phyloP scores from a whole-genome alignment of 805 yeast genomes.

The Candida incommunis region DNA sequence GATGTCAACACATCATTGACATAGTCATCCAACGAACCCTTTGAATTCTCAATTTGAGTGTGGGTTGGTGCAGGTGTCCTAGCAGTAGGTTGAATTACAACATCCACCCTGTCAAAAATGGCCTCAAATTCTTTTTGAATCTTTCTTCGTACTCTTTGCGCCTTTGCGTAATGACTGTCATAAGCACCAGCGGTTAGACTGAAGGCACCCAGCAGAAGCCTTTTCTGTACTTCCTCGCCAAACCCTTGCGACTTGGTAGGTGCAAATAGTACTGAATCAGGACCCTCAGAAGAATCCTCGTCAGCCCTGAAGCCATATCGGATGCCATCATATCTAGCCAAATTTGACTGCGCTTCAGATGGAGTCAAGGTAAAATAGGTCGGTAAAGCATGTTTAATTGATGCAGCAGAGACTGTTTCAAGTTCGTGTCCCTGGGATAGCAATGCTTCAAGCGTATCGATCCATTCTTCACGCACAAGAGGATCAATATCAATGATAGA shows the following conservation, averaged over 20 bases:
- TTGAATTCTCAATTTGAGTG: conserved; percentile 25
- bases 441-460: conserved; percentile 29
- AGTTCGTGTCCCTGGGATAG: conserved; percentile 37
- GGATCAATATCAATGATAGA: conserved; percentile 41
- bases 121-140: conserved; percentile 53
- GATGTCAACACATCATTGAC: conserved; percentile 76
- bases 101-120: conserved; percentile 53
- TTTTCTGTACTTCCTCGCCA: conserved; percentile 70
- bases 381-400: conserved; percentile 51
- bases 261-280: conserved; percentile 29
- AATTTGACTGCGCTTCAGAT: conserved; percentile 87
- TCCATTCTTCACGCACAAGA: conserved; percentile 35
- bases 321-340: conserved; percentile 81
- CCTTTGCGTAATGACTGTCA: conserved; percentile 60
- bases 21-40: conserved; percentile 44
- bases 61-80: conserved; percentile 40
- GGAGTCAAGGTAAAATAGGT: conserved; percentile 81
- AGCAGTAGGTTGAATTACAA: conserved; percentile 63
- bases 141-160: conserved; percentile 48
- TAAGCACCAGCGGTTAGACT: conserved; percentile 66
- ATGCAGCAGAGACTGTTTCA: conserved; percentile 54
- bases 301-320: conserved; percentile 56
- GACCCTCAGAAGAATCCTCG: conserved; percentile 15
- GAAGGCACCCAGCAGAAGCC: conserved; percentile 78
- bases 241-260: conserved; percentile 52